phyloP scores from a whole-genome alignment of 306 rosid genomes.

The Medicago arabica region DNA sequence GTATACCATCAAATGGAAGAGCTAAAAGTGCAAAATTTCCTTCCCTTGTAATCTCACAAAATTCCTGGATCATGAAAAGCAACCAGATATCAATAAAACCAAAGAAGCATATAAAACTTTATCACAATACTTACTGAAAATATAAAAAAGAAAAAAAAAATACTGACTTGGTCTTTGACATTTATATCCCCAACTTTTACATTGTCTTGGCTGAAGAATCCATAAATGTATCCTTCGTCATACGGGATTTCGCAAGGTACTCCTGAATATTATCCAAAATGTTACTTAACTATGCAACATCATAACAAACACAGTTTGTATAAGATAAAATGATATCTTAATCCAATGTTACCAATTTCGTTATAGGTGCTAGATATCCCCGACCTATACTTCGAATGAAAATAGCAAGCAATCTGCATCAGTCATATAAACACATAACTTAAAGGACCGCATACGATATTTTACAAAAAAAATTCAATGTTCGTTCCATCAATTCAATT shows the following conservation, averaged over 20 bases:
- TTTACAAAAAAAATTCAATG: too few relatives aligned
- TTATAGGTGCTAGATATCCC: conserved; percentile 50
- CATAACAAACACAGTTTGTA: conserved; percentile 3
- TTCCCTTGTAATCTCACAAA: conserved; percentile 52
- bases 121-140: conserved; percentile 32
- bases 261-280: conserved; percentile 44
- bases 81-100: conserved; percentile 17
- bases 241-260: conserved; percentile 50
- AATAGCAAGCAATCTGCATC: conserved; percentile 61
- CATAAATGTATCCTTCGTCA: conserved; percentile 49
- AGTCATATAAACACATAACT: neutral
- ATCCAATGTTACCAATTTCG: conserved; percentile 50
- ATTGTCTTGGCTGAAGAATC: conserved; percentile 58
- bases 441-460: neutral
- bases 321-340: conserved; percentile 9
- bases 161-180: conserved; percentile 53
- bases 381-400: conserved; percentile 54
- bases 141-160: neutral
- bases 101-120: conserved; percentile 25
- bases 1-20: conserved; percentile 55
- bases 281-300: conserved; percentile 31
- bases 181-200: conserved; percentile 54
- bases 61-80: conserved; percentile 45
- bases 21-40: conserved; percentile 44
- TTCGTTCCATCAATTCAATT: neutral